These are phyloP conservation scores for Phytophthora sansomeana DNA, from an alignment of 352 stramenopile species.

Conservation along the genomic window DNA sequence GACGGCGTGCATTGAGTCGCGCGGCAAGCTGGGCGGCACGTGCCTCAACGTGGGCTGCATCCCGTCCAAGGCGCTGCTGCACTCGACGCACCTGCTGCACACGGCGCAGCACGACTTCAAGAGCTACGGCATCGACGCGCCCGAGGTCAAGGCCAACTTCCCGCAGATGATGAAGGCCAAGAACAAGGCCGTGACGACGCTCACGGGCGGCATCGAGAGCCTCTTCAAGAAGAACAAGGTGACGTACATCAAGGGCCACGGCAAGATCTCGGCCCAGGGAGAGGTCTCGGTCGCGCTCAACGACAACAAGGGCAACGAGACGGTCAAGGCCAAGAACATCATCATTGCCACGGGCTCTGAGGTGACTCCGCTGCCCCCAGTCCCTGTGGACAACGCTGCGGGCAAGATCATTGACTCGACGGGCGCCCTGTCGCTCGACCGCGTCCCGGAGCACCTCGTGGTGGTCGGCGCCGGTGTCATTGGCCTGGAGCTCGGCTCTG, in stretches of 20 bases:
- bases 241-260: slow-evolving; percentile 98
- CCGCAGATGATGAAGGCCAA: slow-evolving; percentile 97
- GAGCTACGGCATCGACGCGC: slow-evolving; percentile 94
- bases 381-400: slow-evolving; percentile 97
- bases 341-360: slow-evolving; percentile 92
- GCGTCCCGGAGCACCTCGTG: slow-evolving; percentile 95
- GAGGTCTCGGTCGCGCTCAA: slow-evolving; percentile 92
- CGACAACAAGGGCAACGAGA: slow-evolving; percentile 91
- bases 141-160: slow-evolving; percentile 95
- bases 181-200: slow-evolving; percentile 93
- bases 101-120: slow-evolving; percentile 97
- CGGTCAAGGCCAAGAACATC: slow-evolving; percentile 98
- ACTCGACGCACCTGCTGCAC: slow-evolving; percentile 97
- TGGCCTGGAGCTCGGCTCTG: slow-evolving; percentile 98
- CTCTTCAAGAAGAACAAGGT: slow-evolving; percentile 99
- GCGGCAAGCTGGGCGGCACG: slow-evolving; percentile 95
- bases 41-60: slow-evolving; percentile 99
- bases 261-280: slow-evolving; percentile 94
- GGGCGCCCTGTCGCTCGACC: slow-evolving; percentile 93
- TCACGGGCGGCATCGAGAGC: slow-evolving; percentile 97
- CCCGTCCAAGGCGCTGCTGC: slow-evolving; percentile 97
- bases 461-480: slow-evolving; percentile 99
- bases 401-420: slow-evolving; percentile 99
- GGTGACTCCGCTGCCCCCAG: slow-evolving; percentile 93
- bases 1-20: slow-evolving; percentile 98